Evolutionary conservation across 331 rosid species (phyloP).

Genomic region (Arachis monticola): DNA sequence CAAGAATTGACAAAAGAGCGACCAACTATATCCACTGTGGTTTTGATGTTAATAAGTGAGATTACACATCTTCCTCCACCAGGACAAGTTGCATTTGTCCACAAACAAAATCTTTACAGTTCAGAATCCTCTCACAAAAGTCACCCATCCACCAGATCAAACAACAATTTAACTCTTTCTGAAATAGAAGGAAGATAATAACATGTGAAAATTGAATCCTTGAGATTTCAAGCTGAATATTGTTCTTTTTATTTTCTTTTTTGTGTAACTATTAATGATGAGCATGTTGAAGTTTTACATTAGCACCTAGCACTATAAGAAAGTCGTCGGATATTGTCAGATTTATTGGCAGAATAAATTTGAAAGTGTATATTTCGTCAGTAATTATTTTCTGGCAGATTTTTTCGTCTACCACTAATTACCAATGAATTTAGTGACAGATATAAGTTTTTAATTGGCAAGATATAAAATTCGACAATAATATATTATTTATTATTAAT

Average conservation of each 20-base stretch:
- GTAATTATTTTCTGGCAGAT: too few species aligned
- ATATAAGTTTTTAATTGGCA: too few species aligned
- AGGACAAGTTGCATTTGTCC: slow-evolving; percentile 40
- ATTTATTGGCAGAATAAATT: too few species aligned
- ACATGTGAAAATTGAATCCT: too few species aligned
- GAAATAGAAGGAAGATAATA: slow-evolving; percentile 43
- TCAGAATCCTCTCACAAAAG: slow-evolving; percentile 25
- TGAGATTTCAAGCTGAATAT: neutral
- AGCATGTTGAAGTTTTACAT: neutral
- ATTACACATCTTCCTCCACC: slow-evolving; percentile 45
- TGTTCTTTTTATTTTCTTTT: neutral
- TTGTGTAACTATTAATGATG: neutral
- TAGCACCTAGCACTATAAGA: neutral
- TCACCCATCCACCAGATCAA: slow-evolving; percentile 18
- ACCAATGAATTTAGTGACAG: too few species aligned
- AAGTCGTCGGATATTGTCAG: too few species aligned
- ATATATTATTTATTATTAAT: too few species aligned
- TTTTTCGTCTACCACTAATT: too few species aligned
- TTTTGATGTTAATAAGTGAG: slow-evolving; percentile 51
- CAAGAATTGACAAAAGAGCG: slow-evolving; percentile 52
- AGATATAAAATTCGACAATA: too few species aligned
- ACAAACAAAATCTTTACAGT: neutral
- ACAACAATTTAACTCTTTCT: slow-evolving; percentile 45
- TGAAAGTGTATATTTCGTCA: too few species aligned
- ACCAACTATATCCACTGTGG: slow-evolving; percentile 40